Percentiles rank a stretch among this genome's conserved stretches.
Conservation (phyloP, 768 basidiomycete genomes). For the Hysterangium stoloniferum region DNA sequence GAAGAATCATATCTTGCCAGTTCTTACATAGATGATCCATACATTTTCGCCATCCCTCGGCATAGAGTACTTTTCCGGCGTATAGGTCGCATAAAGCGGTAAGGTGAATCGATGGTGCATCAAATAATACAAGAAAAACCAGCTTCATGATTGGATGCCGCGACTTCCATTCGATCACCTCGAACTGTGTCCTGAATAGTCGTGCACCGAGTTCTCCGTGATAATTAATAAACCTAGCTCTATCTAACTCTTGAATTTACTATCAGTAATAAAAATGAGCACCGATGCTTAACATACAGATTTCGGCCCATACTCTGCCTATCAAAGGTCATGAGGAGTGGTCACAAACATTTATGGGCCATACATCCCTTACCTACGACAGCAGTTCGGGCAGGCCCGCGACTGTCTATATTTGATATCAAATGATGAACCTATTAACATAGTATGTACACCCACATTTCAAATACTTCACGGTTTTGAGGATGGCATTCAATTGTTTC, state of each 20-base stretch:
- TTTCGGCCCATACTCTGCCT: neutral
- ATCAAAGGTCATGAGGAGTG: neutral
- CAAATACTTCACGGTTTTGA: constrained; percentile 38
- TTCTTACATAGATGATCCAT: neutral
- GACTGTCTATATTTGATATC: neutral
- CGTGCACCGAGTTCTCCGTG: neutral
- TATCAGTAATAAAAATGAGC: neutral
- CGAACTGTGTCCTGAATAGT: neutral
- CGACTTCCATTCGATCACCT: neutral
- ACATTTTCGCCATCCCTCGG: neutral
- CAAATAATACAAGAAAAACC: neutral
- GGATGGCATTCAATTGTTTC: constrained; percentile 38
- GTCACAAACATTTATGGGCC: neutral
- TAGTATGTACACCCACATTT: constrained; percentile 28
- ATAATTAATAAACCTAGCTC: neutral
- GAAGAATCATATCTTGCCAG: constrained; percentile 4
- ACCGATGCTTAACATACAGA: neutral
- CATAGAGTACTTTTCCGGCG: neutral
- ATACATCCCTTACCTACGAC: too few relatives aligned
- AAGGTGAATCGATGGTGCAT: constrained; percentile 1
- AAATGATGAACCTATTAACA: neutral
- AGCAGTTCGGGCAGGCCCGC: too few relatives aligned
- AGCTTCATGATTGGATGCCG: neutral
- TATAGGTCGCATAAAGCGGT: neutral
- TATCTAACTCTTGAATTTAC: too few relatives aligned